Percentiles rank a stretch among this genome's conserved stretches.
Conservation (phyloP, 306 rosid species). For the Acmispon strigosus region DNA sequence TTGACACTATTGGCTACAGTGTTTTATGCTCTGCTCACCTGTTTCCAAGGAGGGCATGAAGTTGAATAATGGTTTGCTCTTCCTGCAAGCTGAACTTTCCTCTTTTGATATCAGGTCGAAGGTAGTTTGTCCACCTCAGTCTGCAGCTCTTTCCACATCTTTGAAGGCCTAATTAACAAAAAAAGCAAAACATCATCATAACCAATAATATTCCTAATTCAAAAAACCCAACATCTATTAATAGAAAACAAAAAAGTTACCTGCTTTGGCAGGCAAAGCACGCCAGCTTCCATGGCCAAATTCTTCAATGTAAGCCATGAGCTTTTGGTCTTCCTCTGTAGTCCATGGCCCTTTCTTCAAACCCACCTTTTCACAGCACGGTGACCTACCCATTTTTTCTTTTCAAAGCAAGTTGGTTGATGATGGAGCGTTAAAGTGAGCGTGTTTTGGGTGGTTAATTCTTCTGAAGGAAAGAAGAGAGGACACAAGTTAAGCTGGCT, state of each 20-base stretch:
- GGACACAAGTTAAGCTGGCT: neutral
- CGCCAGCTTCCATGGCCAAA: conserved; percentile 72
- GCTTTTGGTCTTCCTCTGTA: conserved; percentile 53
- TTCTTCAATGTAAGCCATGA: conserved; percentile 42
- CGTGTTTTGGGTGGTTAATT: neutral
- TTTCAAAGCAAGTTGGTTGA: neutral
- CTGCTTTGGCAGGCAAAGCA: conserved; percentile 56
- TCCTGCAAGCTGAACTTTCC: conserved; percentile 51
- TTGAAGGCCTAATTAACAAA: conserved; percentile 24
- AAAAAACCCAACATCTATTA: neutral
- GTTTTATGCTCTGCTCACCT: neutral
- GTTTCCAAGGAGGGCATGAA: conserved; percentile 57
- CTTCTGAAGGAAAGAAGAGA: neutral
- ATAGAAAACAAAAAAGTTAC: neutral
- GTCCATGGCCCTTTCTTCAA: conserved; percentile 66
- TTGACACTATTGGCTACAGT: too few species aligned
- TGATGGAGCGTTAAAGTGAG: neutral
- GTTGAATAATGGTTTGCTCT: conserved; percentile 47
- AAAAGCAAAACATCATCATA: neutral
- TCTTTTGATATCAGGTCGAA: conserved; percentile 43
- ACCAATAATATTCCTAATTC: neutral
- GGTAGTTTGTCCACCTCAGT: conserved; percentile 51
- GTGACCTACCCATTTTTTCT: conserved; percentile 45
- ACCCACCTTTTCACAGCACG: conserved; percentile 38
- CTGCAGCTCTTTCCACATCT: conserved; percentile 60